These are phyloP conservation scores for Desmodesmus armatus DNA, from an alignment of 139 green algal species.

Conservation along the genomic window DNA sequence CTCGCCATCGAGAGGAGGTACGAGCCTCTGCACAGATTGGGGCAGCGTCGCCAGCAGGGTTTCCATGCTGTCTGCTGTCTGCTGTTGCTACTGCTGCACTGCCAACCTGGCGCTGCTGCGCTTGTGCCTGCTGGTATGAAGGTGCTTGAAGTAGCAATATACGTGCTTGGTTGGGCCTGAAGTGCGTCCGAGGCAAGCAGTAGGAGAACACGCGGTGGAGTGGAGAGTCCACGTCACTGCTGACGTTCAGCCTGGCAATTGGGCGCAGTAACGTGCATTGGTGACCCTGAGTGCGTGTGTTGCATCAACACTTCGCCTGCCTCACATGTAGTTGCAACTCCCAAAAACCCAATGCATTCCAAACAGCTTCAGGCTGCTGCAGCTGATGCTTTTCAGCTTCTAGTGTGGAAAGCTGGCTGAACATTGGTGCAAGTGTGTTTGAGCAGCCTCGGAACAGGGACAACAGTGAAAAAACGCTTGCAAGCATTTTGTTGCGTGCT, in stretches of 20 bases:
- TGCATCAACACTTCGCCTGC: background rate
- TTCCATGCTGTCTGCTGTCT: background rate
- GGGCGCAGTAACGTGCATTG: background rate
- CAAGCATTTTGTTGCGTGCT: too few relatives aligned
- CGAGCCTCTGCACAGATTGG: conserved; percentile 2
- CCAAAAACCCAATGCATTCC: too few relatives aligned
- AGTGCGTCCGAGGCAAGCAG: too few relatives aligned
- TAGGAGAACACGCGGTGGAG: background rate
- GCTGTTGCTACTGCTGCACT: background rate
- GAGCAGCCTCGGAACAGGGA: too few relatives aligned
- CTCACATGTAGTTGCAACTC: background rate
- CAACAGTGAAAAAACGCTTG: too few relatives aligned
- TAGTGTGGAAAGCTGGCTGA: too few relatives aligned
- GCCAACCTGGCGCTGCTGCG: background rate
- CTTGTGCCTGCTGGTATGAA: background rate
- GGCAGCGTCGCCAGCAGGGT: background rate
- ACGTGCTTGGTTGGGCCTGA: background rate
- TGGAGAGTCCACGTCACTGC: background rate
- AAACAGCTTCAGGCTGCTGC: too few relatives aligned
- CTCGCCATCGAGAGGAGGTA: conserved; percentile 21
- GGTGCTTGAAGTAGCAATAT: background rate
- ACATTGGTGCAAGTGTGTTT: too few relatives aligned
- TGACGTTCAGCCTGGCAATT: background rate
- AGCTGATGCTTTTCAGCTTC: too few relatives aligned
- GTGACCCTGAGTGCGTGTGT: background rate